Conservation (phyloP, 2,329 filamentous ascomycete genomes). For the Fusarium musae region DNA sequence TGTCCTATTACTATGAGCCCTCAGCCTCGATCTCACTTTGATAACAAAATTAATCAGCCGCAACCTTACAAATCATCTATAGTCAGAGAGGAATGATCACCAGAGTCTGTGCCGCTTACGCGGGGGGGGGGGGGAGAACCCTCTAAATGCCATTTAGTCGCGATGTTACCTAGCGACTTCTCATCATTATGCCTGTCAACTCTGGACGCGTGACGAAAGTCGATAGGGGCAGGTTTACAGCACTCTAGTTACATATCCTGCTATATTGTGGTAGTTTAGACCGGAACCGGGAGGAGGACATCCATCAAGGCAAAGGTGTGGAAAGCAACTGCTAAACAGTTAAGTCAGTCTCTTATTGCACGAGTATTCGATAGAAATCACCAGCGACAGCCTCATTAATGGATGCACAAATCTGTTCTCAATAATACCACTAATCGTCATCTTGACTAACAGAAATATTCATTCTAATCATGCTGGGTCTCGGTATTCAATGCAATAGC, state of each 20-base stretch:
- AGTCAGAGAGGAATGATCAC: conserved; percentile 54
- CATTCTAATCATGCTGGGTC: not conserved
- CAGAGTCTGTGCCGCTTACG: conserved; percentile 49
- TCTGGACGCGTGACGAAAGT: not conserved
- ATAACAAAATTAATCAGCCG: conserved; percentile 42
- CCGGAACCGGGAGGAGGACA: not conserved
- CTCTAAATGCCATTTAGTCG: conserved; percentile 4
- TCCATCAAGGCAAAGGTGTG: not conserved
- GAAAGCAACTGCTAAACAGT: not conserved
- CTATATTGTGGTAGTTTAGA: not conserved
- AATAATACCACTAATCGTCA: not conserved
- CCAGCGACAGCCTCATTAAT: not conserved
- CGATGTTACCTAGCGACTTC: not conserved
- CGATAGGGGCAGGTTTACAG: not conserved
- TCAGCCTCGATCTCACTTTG: conserved; percentile 43
- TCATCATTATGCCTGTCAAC: not conserved
- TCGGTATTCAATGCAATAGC: not conserved
- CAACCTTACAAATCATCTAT: conserved; percentile 45
- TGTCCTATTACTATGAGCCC: conserved; percentile 41
- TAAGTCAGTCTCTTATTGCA: not conserved
- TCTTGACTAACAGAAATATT: not conserved
- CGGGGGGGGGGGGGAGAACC: not conserved
- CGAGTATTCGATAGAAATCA: not conserved
- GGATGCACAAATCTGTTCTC: not conserved
- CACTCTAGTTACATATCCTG: not conserved